Evolutionary conservation across 2,329 filamentous ascomycete species (phyloP).

Genomic region (Alternaria panax): DNA sequence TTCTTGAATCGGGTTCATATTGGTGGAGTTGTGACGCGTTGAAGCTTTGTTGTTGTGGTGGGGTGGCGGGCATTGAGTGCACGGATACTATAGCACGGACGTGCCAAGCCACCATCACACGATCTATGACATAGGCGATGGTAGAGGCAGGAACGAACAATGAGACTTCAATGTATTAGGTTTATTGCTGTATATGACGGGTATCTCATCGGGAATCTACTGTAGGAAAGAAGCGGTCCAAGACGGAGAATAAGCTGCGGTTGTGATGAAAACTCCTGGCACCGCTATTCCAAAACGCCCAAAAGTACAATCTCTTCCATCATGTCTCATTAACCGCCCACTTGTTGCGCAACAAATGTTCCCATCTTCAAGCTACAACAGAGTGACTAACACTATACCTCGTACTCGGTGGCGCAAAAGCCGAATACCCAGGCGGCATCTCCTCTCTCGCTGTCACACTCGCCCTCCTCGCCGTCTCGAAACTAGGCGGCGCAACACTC

Average conservation of each 20-base stretch:
- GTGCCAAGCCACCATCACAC: conserved; percentile 8
- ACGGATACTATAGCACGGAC: too few species aligned
- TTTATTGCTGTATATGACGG: neutral
- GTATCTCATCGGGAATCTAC: conserved; percentile 1
- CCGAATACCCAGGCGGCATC: conserved; percentile 40
- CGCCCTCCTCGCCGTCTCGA: conserved; percentile 10
- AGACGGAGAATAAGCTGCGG: neutral
- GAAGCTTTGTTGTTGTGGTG: too few species aligned
- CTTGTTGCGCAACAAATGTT: neutral
- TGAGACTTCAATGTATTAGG: neutral
- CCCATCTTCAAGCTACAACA: neutral
- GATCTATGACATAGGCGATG: neutral
- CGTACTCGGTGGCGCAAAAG: conserved; percentile 23
- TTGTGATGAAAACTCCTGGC: neutral
- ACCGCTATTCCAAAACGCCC: neutral
- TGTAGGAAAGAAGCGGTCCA: neutral
- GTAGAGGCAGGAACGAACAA: neutral
- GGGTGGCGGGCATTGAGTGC: too few species aligned
- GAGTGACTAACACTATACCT: conserved; percentile 14
- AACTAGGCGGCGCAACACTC: conserved; percentile 42
- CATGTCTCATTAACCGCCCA: neutral
- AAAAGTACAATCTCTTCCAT: neutral
- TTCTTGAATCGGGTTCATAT: too few species aligned
- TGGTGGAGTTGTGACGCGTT: too few species aligned
- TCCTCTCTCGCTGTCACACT: conserved; percentile 27